These are phyloP conservation scores for Apophysomyces elegans DNA, from an alignment of 371 early-diverging fungal species.

Conservation along the genomic window DNA sequence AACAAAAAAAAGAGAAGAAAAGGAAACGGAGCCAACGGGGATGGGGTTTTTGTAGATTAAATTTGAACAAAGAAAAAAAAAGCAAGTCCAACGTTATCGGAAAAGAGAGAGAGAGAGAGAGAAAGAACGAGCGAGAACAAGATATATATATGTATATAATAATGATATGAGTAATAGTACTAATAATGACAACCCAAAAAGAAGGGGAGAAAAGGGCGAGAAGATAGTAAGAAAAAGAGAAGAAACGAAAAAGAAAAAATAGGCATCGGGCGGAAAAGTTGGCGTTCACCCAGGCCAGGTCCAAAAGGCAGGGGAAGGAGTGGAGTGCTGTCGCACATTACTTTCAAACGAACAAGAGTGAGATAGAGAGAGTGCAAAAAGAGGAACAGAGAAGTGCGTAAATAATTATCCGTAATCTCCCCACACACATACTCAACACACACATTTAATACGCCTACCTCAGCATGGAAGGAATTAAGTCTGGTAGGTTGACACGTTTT, in stretches of 20 bases:
- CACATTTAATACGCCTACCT: too few species aligned
- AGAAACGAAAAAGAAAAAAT: constrained; percentile 15
- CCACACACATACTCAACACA: not conserved
- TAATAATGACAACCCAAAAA: constrained; percentile 4
- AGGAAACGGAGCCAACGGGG: not conserved
- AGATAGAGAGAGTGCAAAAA: constrained; percentile 1
- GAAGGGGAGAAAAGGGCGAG: constrained; percentile 8
- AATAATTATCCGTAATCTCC: constrained; percentile 11
- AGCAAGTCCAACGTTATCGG: not conserved
- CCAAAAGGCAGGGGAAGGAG: constrained; percentile 7
- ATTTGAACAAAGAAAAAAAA: not conserved
- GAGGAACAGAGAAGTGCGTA: not conserved
- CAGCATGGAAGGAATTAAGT: too few species aligned
- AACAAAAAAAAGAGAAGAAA: constrained; percentile 10
- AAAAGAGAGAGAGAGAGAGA: constrained; percentile 13
- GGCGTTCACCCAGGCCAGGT: not conserved
- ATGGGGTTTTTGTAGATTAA: too few species aligned
- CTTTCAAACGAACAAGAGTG: too few species aligned
- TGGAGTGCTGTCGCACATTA: constrained; percentile 7
- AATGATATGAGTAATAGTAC: not conserved
- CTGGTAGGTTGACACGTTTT: constrained; percentile 5
- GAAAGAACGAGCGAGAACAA: not conserved
- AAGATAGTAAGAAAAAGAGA: constrained; percentile 9
- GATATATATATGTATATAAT: not conserved
- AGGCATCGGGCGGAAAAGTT: constrained; percentile 6